Conservation (phyloP, 2,329 filamentous ascomycete genomes). For the Monilinia fructicola region DNA sequence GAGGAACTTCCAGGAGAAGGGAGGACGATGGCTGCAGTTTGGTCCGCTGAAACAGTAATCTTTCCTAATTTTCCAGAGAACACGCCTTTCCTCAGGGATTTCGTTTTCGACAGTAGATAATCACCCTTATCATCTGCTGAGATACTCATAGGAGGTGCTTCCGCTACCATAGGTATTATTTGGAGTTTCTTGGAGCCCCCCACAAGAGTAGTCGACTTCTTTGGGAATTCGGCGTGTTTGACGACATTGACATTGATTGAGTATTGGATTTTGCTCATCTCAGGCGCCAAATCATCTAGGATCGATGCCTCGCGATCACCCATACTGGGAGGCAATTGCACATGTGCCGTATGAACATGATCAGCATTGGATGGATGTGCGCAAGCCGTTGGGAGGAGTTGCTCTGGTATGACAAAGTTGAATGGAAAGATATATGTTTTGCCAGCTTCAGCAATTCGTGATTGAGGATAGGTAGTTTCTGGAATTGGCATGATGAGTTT, state of each 20-base stretch:
- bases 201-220: slow-evolving; percentile 31
- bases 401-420: slow-evolving; percentile 41
- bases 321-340: slow-evolving; percentile 39
- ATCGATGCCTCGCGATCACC: slow-evolving; percentile 31
- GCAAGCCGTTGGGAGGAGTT: slow-evolving; percentile 38
- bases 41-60: slow-evolving; percentile 38
- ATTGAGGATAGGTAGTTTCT: slow-evolving; percentile 37
- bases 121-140: slow-evolving; percentile 28
- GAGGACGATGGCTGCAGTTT: slow-evolving; percentile 38
- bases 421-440: slow-evolving; percentile 38
- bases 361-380: slow-evolving; percentile 30
- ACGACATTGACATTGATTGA: slow-evolving; percentile 37
- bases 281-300: slow-evolving; percentile 38
- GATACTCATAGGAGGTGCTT: slow-evolving; percentile 39
- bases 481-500: slow-evolving; percentile 40
- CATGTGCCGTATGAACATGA: slow-evolving; percentile 39
- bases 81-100: slow-evolving; percentile 38
- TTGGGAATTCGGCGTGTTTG: slow-evolving; percentile 30
- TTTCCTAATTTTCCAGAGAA: slow-evolving; percentile 41
- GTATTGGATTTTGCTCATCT: slow-evolving; percentile 39
- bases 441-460: slow-evolving; percentile 37
- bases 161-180: slow-evolving; percentile 35
- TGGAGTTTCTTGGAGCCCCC: slow-evolving; percentile 35
- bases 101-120: slow-evolving; percentile 36
- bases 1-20: slow-evolving; percentile 29